Percentiles rank a stretch among this genome's conserved stretches.
Conservation (phyloP, 2,329 filamentous ascomycete genomes). For the Calonectria pseudoreteaudii region DNA sequence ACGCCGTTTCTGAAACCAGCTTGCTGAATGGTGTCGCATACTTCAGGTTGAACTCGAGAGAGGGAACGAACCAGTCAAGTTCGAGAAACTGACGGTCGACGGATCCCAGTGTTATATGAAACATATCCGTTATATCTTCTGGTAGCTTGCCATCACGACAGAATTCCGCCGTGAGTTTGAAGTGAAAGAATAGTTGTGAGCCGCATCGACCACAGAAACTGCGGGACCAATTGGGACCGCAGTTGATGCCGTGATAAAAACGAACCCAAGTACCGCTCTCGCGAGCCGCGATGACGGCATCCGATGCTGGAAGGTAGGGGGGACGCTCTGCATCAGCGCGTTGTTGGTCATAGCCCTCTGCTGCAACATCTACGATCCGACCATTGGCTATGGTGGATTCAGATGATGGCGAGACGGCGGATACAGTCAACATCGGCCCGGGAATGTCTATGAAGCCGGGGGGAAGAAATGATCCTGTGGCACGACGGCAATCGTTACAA, state of each 20-base stretch:
- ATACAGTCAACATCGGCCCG: slow-evolving; percentile 36
- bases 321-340: slow-evolving; percentile 30
- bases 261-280: slow-evolving; percentile 36
- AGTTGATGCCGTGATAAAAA: slow-evolving; percentile 41
- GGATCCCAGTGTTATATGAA: slow-evolving; percentile 35
- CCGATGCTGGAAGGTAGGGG: slow-evolving; percentile 32
- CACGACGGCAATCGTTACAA: slow-evolving; percentile 40
- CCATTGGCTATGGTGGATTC: slow-evolving; percentile 26
- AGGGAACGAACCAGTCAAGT: slow-evolving; percentile 34
- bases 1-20: slow-evolving; percentile 34
- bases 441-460: slow-evolving; percentile 27
- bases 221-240: slow-evolving; percentile 30
- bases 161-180: slow-evolving; percentile 26
- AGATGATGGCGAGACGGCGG: slow-evolving; percentile 25
- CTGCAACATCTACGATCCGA: slow-evolving; percentile 32
- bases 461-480: slow-evolving; percentile 27
- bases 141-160: slow-evolving; percentile 32
- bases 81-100: slow-evolving; percentile 38
- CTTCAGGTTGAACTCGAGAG: slow-evolving; percentile 31
- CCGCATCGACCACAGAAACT: slow-evolving; percentile 44
- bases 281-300: slow-evolving; percentile 29
- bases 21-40: slow-evolving; percentile 32
- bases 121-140: slow-evolving; percentile 25
- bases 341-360: slow-evolving; percentile 26
- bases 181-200: slow-evolving; percentile 33